Base-by-base conservation (phyloP, 139 green algal species). In the Chlorella sp. region DNA sequence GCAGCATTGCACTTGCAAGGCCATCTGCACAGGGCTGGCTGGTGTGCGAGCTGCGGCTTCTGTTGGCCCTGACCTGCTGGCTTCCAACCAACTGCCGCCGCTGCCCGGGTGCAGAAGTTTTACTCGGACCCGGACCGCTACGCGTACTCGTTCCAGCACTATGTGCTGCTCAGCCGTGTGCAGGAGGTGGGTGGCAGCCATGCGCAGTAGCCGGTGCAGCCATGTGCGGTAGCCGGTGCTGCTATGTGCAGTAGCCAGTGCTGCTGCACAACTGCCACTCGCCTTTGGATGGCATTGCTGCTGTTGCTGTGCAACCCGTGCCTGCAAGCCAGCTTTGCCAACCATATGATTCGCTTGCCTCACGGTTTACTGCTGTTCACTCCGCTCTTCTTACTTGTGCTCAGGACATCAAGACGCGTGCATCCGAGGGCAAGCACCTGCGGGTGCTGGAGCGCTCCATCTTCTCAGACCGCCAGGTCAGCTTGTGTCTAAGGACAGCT, bases 121-220 rank as follows among this genome's bases (percentile, higher is more conserved):
- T 99, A 99, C 91, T 85, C 91, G 20, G 86, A 98, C 40, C 96
- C 95, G 3, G 11, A 93, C 40, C 90, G 94, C 68, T 97, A 96
- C 85, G 97, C 97, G 1, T 99, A 98, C 90, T 96, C 94, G 54
- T 99, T 99, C 87, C 97, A 99, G 87, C 97, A 98, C 90, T 99
- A 98, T 78, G 97, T 99, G 8, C 98, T 99, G 82, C 79, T 99
- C 73, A 98, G 96, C 3, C 89, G 95, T 32, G 89, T 96, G 86
- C 86, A 94, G 73, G 88, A 94, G 86, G 89, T 85, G 64, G 3
- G 75, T 30, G 41, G 24, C 19, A 9, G 34, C 4, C 14, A 17
- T 7, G 8, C 11, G 46, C 46, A 54, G 51, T 16, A 60, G 51
- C 51, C 22, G 51, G 46, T 11, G 46, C 8, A 54, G 8, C 11